Evolutionary conservation across 2,329 filamentous ascomycete genomes (phyloP), one percentile per base, ranked within the genome.

Genomic region (Aspergillus amoenus): DNA sequence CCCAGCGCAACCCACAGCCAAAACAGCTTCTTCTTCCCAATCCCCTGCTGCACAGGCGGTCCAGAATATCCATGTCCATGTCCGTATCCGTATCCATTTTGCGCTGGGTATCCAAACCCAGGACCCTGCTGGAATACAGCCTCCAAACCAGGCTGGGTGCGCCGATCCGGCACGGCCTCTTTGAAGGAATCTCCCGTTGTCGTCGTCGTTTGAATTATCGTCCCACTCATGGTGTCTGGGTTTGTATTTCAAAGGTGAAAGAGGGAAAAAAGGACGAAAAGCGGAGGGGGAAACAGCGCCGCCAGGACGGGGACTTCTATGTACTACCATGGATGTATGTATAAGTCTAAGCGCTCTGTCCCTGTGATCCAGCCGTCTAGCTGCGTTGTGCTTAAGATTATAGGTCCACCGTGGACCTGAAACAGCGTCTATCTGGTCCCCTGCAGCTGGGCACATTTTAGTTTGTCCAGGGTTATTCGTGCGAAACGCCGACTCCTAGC

Each of bases 101-200:
- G 15, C n/a, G 2, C 40, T 12, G 40, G n/a, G 11, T 18, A 45
- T 15, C 22, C 9, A 17, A 7, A 21, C 17, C 44, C 52, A 3
- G n/a, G 34, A 3, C 24, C 24, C 7, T 41, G 42, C 34, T 24
- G 17, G 27, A 18, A 48, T 18, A 55, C 52, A 22, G 52, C 30
- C 4, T 55, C 44, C 13, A 55, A 21, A 5, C 52, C 52, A 6
- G 52, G 43, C 34, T 55, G 52, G 4, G 52, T 47, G 12, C 8
- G 27, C 15, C 34, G 37, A 18, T 45, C 21, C 12, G 44, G 43
- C 22, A 30, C 27, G 7, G 47, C 52, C 34, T 55, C 52, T 17
- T 55, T 55, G 44, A 42, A 55, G 34, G 52, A 55, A 45, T 55
- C 52, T 2, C 24, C 37, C 12, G 34, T 30, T 5, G 18, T n/a